Percentiles rank a stretch among this genome's conserved stretches.
Evolutionary conservation across 2,329 filamentous ascomycete species (phyloP).

Genomic region (Neophaeococcomyces aloes): DNA sequence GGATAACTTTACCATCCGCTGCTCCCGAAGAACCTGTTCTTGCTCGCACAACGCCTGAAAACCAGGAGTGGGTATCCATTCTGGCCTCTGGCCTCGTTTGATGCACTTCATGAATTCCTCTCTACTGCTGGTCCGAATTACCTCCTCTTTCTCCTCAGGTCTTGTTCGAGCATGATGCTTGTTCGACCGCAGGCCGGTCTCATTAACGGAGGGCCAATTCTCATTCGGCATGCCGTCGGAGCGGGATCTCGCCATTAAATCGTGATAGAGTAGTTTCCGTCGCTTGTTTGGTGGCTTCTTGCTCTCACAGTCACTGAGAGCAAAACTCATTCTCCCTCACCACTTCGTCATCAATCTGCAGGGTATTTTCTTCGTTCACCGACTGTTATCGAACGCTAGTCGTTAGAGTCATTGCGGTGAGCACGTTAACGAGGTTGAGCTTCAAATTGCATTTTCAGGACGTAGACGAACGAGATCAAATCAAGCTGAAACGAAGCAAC

Average conservation of each 20-base stretch:
- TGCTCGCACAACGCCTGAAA: constrained; percentile 36
- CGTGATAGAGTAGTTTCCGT: constrained; percentile 13
- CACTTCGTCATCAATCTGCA: not conserved
- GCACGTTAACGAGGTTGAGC: not conserved
- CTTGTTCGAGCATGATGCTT: not conserved
- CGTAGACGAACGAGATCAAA: not conserved
- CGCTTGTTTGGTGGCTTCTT: constrained; percentile 13
- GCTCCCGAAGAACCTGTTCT: constrained; percentile 25
- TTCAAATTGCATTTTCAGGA: not conserved
- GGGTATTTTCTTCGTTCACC: not conserved
- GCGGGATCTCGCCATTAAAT: constrained; percentile 7
- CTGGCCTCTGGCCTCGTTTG: constrained; percentile 66
- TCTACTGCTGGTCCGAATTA: constrained; percentile 42
- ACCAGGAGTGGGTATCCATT: constrained; percentile 56
- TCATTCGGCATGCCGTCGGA: not conserved
- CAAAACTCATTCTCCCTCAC: constrained; percentile 19
- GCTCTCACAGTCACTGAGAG: constrained; percentile 10
- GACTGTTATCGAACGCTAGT: constrained; percentile 1
- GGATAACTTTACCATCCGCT: not conserved
- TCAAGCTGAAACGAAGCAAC: not conserved
- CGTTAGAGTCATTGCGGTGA: constrained; percentile 6
- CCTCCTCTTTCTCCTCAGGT: not conserved
- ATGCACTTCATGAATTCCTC: constrained; percentile 73
- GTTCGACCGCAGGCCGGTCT: not conserved
- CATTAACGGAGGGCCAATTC: not conserved